Percentiles rank a stretch among this genome's conserved stretches.
Evolutionary conservation across 345 rosid genomes (phyloP).

Genomic region (Eucalyptus regnans): DNA sequence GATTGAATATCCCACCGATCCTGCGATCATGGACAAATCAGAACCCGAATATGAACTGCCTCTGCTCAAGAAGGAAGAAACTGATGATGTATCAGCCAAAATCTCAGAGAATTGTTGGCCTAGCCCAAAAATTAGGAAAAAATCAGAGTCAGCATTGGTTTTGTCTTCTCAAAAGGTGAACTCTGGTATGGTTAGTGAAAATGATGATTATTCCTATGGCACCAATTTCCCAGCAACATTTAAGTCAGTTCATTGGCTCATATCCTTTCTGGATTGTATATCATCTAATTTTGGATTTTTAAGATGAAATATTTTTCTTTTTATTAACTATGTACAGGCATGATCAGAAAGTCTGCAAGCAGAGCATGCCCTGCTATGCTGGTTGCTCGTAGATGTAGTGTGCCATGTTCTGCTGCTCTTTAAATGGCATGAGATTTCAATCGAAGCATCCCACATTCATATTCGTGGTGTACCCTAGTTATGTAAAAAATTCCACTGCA

Average conservation of each 20-base stretch:
- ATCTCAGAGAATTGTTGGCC: no score
- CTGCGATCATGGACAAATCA: no score
- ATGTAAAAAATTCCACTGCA: background rate
- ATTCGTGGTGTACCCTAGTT: background rate
- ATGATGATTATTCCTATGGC: no score
- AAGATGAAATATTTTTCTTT: background rate
- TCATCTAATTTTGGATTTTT: background rate
- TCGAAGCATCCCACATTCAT: background rate
- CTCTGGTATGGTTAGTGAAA: no score
- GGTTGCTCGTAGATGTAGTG: background rate
- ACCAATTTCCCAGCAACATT: no score
- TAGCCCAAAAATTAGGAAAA: no score
- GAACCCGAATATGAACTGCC: no score
- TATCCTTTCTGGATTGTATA: background rate
- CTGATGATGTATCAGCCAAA: no score
- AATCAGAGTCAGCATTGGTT: no score
- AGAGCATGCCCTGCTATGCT: background rate
- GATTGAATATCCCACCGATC: no score
- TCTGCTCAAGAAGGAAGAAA: no score
- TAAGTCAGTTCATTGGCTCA: background rate
- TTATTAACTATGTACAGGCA: background rate
- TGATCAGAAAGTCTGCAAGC: background rate
- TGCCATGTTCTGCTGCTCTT: background rate
- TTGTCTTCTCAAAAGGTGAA: no score
- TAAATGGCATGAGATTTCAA: background rate